phyloP scores from a whole-genome alignment of 805 yeast species.

The Candida qinlingensis region DNA sequence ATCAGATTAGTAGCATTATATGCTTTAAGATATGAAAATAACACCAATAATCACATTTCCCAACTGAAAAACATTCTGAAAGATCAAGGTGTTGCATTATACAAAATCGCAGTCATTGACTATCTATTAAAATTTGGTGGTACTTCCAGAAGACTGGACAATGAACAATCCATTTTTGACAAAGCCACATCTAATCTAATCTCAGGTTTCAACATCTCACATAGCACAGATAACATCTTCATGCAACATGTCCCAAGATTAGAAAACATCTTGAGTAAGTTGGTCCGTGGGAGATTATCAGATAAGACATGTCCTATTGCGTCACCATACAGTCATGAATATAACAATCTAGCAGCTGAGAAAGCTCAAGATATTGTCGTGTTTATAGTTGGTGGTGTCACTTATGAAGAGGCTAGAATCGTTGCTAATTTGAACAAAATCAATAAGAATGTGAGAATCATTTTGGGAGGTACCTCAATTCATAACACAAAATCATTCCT shows the following conservation, averaged over 20 bases:
- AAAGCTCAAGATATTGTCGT: conserved; percentile 63
- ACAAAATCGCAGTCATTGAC: conserved; percentile 26
- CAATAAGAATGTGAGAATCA: conserved; percentile 50
- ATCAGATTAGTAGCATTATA: conserved; percentile 70
- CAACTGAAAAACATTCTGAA: conserved; percentile 34
- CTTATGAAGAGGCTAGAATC: conserved; percentile 87
- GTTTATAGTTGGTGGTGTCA: conserved; percentile 81
- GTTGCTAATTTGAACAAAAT: conserved; percentile 64
- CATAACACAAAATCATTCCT: conserved; percentile 37
- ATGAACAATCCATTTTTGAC: conserved; percentile 27
- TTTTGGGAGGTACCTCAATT: conserved; percentile 78
- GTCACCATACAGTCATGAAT: conserved; percentile 26
- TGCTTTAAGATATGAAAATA: conserved; percentile 61
- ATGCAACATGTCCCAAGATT: conserved; percentile 89
- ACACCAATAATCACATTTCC: conserved; percentile 38
- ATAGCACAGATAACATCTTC: conserved; percentile 60
- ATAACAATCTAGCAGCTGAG: conserved; percentile 21
- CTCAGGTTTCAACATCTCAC: conserved; percentile 33
- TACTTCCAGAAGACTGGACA: conserved; percentile 33
- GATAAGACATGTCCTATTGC: conserved; percentile 39
- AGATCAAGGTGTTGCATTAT: conserved; percentile 27
- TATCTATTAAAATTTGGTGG: conserved; percentile 44
- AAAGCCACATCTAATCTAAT: conserved; percentile 24
- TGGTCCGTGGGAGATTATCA: conserved; percentile 31
- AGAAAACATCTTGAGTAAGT: conserved; percentile 32